Evolutionary conservation across 768 basidiomycete genomes (phyloP).

Genomic region (Mycena venus): DNA sequence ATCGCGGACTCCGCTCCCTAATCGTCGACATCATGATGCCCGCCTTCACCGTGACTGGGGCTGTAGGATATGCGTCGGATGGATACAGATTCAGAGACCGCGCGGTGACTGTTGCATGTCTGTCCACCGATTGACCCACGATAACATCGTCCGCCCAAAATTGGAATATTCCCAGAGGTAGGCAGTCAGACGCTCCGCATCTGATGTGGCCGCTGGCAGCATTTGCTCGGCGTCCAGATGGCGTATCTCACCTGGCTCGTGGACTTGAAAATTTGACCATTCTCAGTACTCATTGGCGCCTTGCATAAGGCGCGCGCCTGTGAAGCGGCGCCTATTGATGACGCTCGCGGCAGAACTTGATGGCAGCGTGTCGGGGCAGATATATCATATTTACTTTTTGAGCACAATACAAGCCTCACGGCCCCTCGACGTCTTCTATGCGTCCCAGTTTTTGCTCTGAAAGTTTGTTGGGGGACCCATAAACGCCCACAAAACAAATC

Average conservation of each 20-base stretch:
- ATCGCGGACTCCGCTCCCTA: too few species aligned
- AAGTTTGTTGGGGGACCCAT: constrained; percentile 26
- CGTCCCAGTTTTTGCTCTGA: background rate
- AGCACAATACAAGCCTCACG: constrained; percentile 16
- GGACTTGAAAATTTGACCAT: background rate
- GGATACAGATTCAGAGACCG: too few species aligned
- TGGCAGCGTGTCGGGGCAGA: background rate
- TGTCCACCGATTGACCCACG: background rate
- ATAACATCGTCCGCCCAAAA: background rate
- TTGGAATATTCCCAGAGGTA: background rate
- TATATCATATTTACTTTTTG: background rate
- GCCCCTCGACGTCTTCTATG: background rate
- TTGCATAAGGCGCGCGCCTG: background rate
- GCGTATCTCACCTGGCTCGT: background rate
- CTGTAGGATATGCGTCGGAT: too few species aligned
- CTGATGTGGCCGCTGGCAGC: background rate
- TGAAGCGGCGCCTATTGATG: constrained; percentile 2
- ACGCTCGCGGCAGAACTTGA: constrained; percentile 9
- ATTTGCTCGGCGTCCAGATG: background rate
- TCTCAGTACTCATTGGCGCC: background rate
- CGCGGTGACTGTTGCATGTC: too few species aligned
- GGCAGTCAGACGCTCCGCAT: background rate
- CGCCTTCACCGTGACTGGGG: too few species aligned
- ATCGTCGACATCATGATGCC: too few species aligned
- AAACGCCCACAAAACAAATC: constrained; percentile 24